Percentiles rank a stretch among this genome's conserved stretches.
Evolutionary conservation across 2,329 filamentous ascomycete genomes (phyloP).

Genomic region (Monilinia aucupariae): DNA sequence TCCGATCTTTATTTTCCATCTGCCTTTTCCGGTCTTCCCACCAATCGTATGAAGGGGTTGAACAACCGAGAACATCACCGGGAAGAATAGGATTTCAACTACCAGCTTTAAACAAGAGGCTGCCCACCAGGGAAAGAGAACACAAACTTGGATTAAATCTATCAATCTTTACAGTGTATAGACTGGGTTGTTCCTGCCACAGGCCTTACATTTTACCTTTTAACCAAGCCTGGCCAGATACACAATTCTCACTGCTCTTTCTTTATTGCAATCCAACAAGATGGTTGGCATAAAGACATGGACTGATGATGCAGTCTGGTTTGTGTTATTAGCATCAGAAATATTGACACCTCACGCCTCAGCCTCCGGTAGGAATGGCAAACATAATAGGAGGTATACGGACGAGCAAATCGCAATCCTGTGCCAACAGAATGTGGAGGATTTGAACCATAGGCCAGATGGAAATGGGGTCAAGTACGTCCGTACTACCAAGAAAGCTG

Average conservation of each 20-base stretch:
- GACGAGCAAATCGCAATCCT: neutral
- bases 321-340: neutral
- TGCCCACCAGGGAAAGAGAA: neutral
- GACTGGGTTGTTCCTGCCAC: too few relatives aligned
- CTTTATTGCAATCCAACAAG: neutral
- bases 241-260: too few relatives aligned
- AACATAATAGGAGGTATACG: neutral
- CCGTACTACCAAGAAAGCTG: neutral
- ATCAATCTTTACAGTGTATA: too few relatives aligned
- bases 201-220: too few relatives aligned
- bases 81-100: neutral
- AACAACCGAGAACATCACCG: neutral
- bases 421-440: neutral
- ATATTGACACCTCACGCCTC: neutral
- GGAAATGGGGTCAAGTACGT: neutral
- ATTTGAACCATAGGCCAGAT: neutral
- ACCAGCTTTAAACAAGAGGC: neutral
- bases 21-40: neutral
- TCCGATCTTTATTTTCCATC: neutral
- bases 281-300: slow-evolving; percentile 4
- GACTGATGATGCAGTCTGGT: neutral
- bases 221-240: too few relatives aligned
- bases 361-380: neutral
- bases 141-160: neutral
- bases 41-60: neutral